These are phyloP conservation scores for Medicago arabica DNA, from an alignment of 306 rosid genomes.

Conservation along the genomic window DNA sequence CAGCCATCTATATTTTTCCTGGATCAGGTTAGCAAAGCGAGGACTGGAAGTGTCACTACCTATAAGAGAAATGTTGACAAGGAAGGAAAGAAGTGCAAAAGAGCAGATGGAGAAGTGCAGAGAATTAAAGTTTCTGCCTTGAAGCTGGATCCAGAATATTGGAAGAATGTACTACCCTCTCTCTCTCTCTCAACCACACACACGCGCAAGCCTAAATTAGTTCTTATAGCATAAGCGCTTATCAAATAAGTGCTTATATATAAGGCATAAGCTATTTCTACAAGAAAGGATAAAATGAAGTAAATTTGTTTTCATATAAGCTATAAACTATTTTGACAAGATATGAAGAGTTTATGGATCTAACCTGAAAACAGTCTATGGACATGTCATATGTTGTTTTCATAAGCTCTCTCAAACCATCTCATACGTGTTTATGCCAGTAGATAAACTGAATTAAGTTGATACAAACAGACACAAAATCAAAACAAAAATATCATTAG, in stretches of 20 bases:
- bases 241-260: no score
- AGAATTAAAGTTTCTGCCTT: slow-evolving; percentile 62
- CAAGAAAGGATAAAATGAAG: neutral
- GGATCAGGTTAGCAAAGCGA: slow-evolving; percentile 49
- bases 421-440: neutral
- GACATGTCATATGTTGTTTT: neutral
- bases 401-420: neutral
- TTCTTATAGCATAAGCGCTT: neutral
- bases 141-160: slow-evolving; percentile 66
- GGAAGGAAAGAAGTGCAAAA: slow-evolving; percentile 48
- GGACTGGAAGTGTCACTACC: slow-evolving; percentile 58
- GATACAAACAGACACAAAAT: neutral
- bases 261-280: neutral
- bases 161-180: slow-evolving; percentile 63
- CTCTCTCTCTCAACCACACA: neutral
- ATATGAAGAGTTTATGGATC: neutral
- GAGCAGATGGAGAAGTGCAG: slow-evolving; percentile 40
- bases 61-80: slow-evolving; percentile 51
- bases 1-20: slow-evolving; percentile 62
- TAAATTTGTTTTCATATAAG: neutral
- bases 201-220: neutral
- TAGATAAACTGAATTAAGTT: neutral
- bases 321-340: neutral
- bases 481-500: neutral
- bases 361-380: no score